A percentile compares a stretch with the other conserved stretches of the same genome.
Evolutionary conservation across 768 basidiomycete genomes (phyloP).

Genomic region (Suillus plorans): DNA sequence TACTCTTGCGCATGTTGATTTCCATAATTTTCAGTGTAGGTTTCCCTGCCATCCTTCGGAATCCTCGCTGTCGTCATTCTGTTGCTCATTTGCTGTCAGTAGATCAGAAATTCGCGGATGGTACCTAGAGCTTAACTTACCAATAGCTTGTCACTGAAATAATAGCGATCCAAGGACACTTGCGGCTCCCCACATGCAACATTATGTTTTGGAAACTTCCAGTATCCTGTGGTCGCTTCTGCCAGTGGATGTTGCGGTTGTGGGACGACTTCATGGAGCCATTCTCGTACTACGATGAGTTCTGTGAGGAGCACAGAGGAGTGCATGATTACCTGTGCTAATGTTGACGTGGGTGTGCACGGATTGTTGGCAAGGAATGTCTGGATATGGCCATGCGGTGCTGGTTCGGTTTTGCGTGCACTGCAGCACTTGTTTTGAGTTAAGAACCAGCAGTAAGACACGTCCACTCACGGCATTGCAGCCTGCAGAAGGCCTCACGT

Average conservation of each 20-base stretch:
- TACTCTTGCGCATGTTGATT: slow-evolving; percentile 75
- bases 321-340: slow-evolving; percentile 73
- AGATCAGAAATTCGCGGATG: slow-evolving; percentile 31
- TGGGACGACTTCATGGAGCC: slow-evolving; percentile 78
- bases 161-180: no score
- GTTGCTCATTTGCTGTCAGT: slow-evolving; percentile 46
- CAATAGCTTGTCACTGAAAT: slow-evolving; percentile 67
- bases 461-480: slow-evolving; percentile 62
- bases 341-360: slow-evolving; percentile 74
- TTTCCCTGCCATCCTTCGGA: slow-evolving; percentile 71
- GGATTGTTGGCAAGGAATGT: slow-evolving; percentile 68
- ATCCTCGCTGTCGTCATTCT: slow-evolving; percentile 43
- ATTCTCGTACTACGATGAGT: slow-evolving; percentile 79
- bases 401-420: slow-evolving; percentile 62
- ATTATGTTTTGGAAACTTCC: slow-evolving; percentile 77
- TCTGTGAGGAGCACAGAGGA: slow-evolving; percentile 67
- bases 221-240: slow-evolving; percentile 81
- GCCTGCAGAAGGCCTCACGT: slow-evolving; percentile 74
- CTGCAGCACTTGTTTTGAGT: slow-evolving; percentile 32
- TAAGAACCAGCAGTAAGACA: slow-evolving; percentile 3
- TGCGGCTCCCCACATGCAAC: slow-evolving; percentile 51
- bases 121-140: slow-evolving; percentile 38
- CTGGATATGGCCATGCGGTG: slow-evolving; percentile 46
- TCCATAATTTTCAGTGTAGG: slow-evolving; percentile 78
- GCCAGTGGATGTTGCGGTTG: slow-evolving; percentile 45